These are phyloP conservation scores for Sporobolomyces pararoseus DNA, from an alignment of 768 basidiomycete genomes.

Conservation along the genomic window DNA sequence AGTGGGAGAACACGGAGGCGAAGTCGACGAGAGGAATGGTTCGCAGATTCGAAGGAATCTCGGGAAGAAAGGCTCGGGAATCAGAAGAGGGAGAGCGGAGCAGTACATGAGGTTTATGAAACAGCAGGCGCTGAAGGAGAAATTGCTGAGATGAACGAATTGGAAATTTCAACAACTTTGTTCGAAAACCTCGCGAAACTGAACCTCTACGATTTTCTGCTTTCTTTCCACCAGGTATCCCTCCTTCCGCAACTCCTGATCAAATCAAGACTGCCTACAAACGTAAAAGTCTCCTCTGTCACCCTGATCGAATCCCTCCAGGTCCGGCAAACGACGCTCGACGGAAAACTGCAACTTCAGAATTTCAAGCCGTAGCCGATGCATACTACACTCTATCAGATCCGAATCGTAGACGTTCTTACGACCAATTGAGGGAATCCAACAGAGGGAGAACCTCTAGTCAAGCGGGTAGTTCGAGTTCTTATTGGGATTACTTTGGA, in stretches of 20 bases:
- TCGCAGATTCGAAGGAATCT: no score
- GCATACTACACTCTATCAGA: conserved; percentile 35
- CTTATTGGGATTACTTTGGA: conserved; percentile 25
- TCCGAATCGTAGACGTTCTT: conserved; percentile 12
- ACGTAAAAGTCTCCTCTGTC: conserved; percentile 30
- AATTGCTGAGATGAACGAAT: no score
- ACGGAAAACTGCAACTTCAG: conserved; percentile 24
- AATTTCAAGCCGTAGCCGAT: conserved; percentile 42
- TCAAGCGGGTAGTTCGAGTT: conserved; percentile 2
- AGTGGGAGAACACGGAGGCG: no score
- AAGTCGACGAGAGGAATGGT: no score
- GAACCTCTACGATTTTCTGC: no score
- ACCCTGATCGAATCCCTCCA: conserved; percentile 41
- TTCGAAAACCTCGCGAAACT: no score
- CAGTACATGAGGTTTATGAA: no score
- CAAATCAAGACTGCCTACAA: conserved; percentile 44
- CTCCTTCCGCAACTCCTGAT: conserved; percentile 12
- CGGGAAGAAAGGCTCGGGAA: no score
- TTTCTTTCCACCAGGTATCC: conserved; percentile 17
- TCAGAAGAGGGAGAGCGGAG: no score
- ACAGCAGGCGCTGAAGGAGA: no score
- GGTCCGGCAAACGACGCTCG: conserved; percentile 12
- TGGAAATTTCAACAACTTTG: no score
- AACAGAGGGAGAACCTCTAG: conserved; percentile 13
- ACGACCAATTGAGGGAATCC: conserved; percentile 34